These are phyloP conservation scores for Gnomoniopsis sp. DNA, from an alignment of 2,329 filamentous ascomycete species.

Conservation along the genomic window DNA sequence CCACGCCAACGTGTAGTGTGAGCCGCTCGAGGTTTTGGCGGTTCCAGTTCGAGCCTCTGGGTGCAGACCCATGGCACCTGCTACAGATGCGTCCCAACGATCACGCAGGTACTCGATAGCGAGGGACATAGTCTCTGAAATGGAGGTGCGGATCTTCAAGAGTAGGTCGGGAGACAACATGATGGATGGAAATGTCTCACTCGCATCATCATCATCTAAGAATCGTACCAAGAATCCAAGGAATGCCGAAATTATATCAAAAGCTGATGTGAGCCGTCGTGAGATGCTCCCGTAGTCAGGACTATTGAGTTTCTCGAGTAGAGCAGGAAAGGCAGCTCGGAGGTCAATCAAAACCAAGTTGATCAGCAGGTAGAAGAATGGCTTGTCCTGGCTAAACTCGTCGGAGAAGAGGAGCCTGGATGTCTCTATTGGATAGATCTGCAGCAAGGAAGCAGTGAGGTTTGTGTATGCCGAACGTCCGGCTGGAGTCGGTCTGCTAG, in stretches of 20 bases:
- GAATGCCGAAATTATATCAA: conserved; percentile 61
- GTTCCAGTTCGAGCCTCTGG: conserved; percentile 47
- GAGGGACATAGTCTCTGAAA: conserved; percentile 61
- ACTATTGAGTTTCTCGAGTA: conserved; percentile 56
- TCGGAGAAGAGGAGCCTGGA: conserved; percentile 52
- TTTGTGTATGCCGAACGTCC: conserved; percentile 58
- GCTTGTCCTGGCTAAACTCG: conserved; percentile 38
- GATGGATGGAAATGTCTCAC: conserved; percentile 27
- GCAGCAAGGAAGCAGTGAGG: conserved; percentile 54
- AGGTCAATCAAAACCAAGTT: conserved; percentile 66
- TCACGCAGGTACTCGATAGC: conserved; percentile 65
- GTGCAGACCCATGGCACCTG: conserved; percentile 59
- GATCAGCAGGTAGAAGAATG: conserved; percentile 60
- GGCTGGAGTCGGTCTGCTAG: conserved; percentile 50
- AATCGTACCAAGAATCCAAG: conserved; percentile 54
- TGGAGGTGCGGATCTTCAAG: conserved; percentile 56
- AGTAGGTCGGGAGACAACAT: conserved; percentile 56
- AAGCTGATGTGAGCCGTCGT: conserved; percentile 55
- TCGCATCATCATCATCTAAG: conserved; percentile 43
- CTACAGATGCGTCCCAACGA: conserved; percentile 65
- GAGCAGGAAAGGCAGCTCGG: conserved; percentile 56
- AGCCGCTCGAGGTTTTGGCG: conserved; percentile 42
- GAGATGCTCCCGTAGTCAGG: conserved; percentile 49
- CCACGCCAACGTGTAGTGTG: conserved; percentile 52
- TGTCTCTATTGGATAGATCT: conserved; percentile 46